These are phyloP conservation scores for Polytrichum formosum DNA, from an alignment of 225 moss, liverwort and hornwort species.

Conservation along the genomic window DNA sequence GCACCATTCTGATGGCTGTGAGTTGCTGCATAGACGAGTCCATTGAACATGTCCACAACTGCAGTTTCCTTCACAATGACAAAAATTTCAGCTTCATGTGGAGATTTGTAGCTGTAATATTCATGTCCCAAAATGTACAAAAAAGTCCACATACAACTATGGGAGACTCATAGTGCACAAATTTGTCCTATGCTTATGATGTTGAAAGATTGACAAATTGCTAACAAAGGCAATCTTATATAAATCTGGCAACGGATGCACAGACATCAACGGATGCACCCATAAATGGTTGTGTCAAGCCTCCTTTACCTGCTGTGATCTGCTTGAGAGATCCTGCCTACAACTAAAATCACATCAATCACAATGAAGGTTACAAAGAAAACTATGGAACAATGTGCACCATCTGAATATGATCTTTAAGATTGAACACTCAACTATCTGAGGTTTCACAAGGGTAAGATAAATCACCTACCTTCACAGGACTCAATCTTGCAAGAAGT, in stretches of 20 bases:
- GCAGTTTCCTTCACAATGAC: slow-evolving; percentile 49
- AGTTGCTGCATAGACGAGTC: slow-evolving; percentile 71
- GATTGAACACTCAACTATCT: too few species aligned
- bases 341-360: too few species aligned
- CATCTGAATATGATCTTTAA: too few species aligned
- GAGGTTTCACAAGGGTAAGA: not conserved
- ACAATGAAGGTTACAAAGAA: too few species aligned
- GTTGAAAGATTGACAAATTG: not conserved
- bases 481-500: slow-evolving; percentile 72
- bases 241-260: too few species aligned
- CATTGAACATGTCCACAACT: slow-evolving; percentile 62
- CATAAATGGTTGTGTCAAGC: too few species aligned
- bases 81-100: slow-evolving; percentile 11
- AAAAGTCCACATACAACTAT: not conserved
- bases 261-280: too few species aligned
- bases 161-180: not conserved
- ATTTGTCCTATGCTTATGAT: not conserved
- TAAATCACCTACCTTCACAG: slow-evolving; percentile 47
- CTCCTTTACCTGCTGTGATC: too few species aligned
- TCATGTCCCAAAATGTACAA: not conserved
- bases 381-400: too few species aligned
- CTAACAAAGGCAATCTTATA: too few species aligned
- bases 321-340: too few species aligned
- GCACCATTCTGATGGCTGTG: slow-evolving; percentile 86
- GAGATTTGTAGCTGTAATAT: not conserved